Evolutionary conservation across 108 stramenopile species (phyloP).

Genomic region (Skeletonema potamos): DNA sequence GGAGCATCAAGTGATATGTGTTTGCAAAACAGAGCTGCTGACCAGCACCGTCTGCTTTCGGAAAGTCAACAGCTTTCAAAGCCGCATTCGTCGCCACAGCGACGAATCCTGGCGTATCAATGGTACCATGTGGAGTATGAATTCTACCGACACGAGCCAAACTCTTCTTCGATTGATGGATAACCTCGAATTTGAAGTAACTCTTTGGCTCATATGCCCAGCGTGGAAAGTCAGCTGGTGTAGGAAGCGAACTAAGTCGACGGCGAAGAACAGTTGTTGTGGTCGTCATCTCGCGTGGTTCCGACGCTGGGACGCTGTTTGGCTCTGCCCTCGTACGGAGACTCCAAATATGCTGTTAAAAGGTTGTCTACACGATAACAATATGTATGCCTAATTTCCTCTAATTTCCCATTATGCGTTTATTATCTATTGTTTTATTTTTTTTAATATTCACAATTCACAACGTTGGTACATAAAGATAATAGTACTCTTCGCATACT

Average conservation of each 20-base stretch:
- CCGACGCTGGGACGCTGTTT: too few species aligned
- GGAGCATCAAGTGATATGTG: slow-evolving; percentile 64
- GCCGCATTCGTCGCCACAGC: slow-evolving; percentile 68
- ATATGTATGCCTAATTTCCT: too few species aligned
- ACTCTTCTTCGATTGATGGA: slow-evolving; percentile 47
- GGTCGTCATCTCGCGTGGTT: not conserved
- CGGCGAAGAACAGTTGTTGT: not conserved
- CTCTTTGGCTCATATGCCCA: slow-evolving; percentile 37
- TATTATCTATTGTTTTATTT: too few species aligned
- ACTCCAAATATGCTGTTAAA: too few species aligned
- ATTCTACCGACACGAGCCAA: slow-evolving; percentile 51
- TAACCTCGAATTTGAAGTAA: slow-evolving; percentile 46
- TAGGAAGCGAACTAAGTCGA: slow-evolving; percentile 1
- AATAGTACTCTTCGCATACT: too few species aligned
- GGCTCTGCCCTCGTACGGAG: too few species aligned
- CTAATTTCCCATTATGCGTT: too few species aligned
- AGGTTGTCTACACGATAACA: too few species aligned
- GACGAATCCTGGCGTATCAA: slow-evolving; percentile 66
- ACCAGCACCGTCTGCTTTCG: slow-evolving; percentile 34
- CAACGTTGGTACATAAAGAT: too few species aligned
- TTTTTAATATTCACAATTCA: too few species aligned
- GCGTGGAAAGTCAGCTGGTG: slow-evolving; percentile 26
- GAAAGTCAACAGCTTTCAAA: slow-evolving; percentile 41
- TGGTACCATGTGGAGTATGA: slow-evolving; percentile 48
- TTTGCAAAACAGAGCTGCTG: slow-evolving; percentile 63